Evolutionary conservation across 805 yeast genomes (phyloP).

Genomic region (Lachancea meyersii): DNA sequence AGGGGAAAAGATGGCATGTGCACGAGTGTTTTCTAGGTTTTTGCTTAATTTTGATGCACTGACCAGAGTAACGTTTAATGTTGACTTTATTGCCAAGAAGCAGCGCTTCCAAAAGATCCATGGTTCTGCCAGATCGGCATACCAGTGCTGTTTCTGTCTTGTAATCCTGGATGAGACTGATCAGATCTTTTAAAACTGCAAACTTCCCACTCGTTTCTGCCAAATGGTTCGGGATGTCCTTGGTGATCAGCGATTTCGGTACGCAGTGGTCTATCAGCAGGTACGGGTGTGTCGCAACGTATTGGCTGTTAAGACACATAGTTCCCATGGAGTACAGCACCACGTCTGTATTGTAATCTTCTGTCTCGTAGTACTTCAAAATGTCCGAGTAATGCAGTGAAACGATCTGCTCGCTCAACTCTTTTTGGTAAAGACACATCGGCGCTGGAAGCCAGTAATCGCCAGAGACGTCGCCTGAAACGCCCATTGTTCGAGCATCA

Average conservation of each 20-base stretch:
- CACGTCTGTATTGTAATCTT: conserved; percentile 44
- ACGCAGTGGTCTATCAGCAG: conserved; percentile 74
- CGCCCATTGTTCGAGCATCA: conserved; percentile 43
- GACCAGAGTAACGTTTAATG: conserved; percentile 57
- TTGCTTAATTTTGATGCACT: conserved; percentile 43
- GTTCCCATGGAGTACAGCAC: conserved; percentile 71
- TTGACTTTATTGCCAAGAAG: conserved; percentile 54
- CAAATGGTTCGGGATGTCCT: conserved; percentile 64
- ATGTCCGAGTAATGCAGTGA: conserved; percentile 89
- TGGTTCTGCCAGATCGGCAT: conserved; percentile 57
- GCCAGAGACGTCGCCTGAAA: conserved; percentile 35
- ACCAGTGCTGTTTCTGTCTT: conserved; percentile 59
- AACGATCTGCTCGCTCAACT: conserved; percentile 84
- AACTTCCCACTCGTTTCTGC: conserved; percentile 84
- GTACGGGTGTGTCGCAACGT: conserved; percentile 86
- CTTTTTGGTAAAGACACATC: conserved; percentile 79
- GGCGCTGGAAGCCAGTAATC: conserved; percentile 80
- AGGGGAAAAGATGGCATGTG: conserved; percentile 43
- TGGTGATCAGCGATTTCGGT: conserved; percentile 69
- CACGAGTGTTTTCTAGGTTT: conserved; percentile 26
- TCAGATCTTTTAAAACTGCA: conserved; percentile 56
- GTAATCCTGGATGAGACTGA: conserved; percentile 46
- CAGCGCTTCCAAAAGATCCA: conserved; percentile 71
- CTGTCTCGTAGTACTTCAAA: conserved; percentile 69
- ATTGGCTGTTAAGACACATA: conserved; percentile 66